Evolutionary conservation across 2,329 filamentous ascomycete genomes (phyloP).

Genomic region (Cladosporium colombiae): DNA sequence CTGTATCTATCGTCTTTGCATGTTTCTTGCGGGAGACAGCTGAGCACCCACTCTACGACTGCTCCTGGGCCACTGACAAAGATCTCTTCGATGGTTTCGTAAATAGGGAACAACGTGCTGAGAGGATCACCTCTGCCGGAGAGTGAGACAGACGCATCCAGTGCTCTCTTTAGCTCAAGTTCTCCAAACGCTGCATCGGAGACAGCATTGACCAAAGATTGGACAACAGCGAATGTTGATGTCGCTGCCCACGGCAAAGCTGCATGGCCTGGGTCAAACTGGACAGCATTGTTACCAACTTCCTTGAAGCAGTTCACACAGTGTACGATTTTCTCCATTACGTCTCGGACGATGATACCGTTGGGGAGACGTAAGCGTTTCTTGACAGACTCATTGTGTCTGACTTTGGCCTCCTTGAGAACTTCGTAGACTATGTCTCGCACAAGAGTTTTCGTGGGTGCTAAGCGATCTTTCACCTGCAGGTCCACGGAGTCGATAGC

Average conservation of each 20-base stretch:
- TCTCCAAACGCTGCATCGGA: not conserved
- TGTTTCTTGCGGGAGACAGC: not conserved
- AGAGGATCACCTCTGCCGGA: not conserved
- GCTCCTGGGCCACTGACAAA: not conserved
- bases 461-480: not conserved
- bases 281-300: not conserved
- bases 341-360: not conserved
- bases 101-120: not conserved
- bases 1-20: not conserved
- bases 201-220: not conserved
- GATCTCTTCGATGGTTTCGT: not conserved
- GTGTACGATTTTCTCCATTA: slow-evolving; percentile 1
- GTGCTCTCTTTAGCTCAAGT: not conserved
- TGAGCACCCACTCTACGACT: not conserved
- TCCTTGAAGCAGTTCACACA: not conserved
- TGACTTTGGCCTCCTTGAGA: not conserved
- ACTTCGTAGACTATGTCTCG: not conserved
- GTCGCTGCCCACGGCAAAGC: not conserved
- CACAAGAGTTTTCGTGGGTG: not conserved
- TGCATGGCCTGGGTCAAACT: not conserved
- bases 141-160: not conserved
- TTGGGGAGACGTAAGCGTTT: not conserved
- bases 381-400: not conserved
- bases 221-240: not conserved
- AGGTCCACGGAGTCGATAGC: not conserved